Evolutionary conservation across 176 grass and related monocot genomes (phyloP).

Genomic region (Oryza meridionalis): DNA sequence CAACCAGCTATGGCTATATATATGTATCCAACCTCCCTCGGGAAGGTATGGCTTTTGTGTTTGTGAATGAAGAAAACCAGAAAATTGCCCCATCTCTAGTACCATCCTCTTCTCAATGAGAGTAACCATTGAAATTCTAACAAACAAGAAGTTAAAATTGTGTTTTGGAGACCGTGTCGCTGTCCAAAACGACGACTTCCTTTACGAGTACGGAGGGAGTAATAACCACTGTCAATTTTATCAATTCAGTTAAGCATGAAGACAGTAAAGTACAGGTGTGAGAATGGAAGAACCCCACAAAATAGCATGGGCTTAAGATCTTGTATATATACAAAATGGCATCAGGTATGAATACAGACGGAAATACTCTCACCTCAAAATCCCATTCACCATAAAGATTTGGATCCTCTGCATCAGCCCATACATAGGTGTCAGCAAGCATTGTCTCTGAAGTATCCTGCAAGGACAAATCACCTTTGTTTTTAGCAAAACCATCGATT

Average conservation of each 20-base stretch:
- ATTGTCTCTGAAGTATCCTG: constrained; percentile 71
- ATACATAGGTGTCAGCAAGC: constrained; percentile 77
- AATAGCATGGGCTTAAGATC: neutral
- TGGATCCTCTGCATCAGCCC: constrained; percentile 70
- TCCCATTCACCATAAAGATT: constrained; percentile 90
- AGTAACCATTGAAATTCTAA: no score
- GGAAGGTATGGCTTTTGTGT: no score
- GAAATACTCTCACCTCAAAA: constrained; percentile 75
- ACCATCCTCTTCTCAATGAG: no score
- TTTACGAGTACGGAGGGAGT: no score
- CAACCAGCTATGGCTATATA: no score
- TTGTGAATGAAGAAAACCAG: no score
- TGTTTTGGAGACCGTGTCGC: no score
- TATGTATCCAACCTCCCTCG: no score
- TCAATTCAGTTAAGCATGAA: neutral
- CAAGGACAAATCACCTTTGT: constrained; percentile 19
- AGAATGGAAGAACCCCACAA: neutral
- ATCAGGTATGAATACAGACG: constrained; percentile 12
- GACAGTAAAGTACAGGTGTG: neutral
- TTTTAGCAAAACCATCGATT: constrained; percentile 20
- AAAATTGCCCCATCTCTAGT: no score
- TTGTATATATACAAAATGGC: neutral
- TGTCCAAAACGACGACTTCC: no score
- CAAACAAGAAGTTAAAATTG: no score
- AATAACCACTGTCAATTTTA: no score